Evolutionary conservation across 2,329 filamentous ascomycete species (phyloP).

Genomic region (Phyllosticta ampelicida): DNA sequence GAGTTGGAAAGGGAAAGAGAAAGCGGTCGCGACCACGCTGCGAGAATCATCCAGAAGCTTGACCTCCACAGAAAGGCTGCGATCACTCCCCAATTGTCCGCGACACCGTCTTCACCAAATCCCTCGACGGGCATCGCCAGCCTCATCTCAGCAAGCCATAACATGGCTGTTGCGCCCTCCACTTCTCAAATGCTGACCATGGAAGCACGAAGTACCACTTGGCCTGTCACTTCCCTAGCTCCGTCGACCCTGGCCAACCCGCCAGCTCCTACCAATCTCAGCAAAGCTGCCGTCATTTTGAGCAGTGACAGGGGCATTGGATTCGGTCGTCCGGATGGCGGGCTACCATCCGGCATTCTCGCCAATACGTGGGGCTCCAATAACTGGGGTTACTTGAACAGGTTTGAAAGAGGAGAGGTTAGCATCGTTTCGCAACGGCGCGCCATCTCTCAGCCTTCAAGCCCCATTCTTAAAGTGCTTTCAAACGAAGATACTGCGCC

Average conservation of each 20-base stretch:
- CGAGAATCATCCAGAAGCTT: constrained; percentile 84
- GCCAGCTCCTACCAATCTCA: constrained; percentile 74
- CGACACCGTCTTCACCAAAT: constrained; percentile 14
- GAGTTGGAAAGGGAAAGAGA: constrained; percentile 56
- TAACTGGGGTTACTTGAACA: constrained; percentile 63
- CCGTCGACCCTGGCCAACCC: constrained; percentile 74
- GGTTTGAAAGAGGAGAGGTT: constrained; percentile 45
- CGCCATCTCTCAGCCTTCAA: constrained; percentile 25
- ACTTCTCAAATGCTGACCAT: constrained; percentile 22
- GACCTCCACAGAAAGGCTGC: constrained; percentile 76
- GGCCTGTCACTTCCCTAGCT: constrained; percentile 56
- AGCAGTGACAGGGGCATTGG: constrained; percentile 64
- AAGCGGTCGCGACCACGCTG: constrained; percentile 65
- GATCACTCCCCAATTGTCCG: constrained; percentile 38
- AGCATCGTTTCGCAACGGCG: constrained; percentile 22
- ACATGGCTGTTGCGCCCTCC: constrained; percentile 9
- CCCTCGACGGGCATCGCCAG: constrained; percentile 54
- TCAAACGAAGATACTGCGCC: not conserved
- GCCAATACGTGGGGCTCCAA: constrained; percentile 91
- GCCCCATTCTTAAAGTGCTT: constrained; percentile 16
- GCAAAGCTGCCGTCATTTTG: constrained; percentile 71
- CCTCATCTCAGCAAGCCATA: constrained; percentile 64
- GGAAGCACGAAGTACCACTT: constrained; percentile 25
- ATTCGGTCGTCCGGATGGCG: constrained; percentile 50
- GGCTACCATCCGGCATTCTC: constrained; percentile 73